Evolutionary conservation across 2,329 filamentous ascomycete genomes (phyloP), one percentile per base, ranked within the genome.

Genomic region (Cladosporium sp.): DNA sequence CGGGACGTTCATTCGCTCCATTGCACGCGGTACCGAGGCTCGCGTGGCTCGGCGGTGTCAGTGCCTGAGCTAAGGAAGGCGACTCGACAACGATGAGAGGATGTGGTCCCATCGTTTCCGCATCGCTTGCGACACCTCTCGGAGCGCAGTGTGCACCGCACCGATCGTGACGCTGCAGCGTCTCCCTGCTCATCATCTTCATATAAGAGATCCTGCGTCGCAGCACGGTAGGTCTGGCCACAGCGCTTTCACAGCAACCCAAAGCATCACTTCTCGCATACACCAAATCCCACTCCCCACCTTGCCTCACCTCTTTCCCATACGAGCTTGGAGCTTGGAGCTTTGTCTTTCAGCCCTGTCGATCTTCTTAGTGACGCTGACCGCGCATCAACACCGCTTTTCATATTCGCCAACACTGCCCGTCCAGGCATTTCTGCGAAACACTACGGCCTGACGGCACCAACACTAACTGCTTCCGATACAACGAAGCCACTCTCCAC

Each of bases 371-470:
- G 42, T 45, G 25, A 34, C 37, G 51, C 51, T 55, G 51, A 55
- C 51, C 43, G 42, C 51, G 19, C 51, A 43, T 19, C 40, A 43
- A 37, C 51, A 55, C 51, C 51, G 51, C 51, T 38, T 34, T 43
- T 45, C 15, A n/a, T 22, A 42, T 36, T 55, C 51, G 51, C 30
- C 30, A 25, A 15, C 51, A 4, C 45, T 20, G 38, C 22, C 15
- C 22, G 17, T 3, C 30, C 30, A 34, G 30, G 11, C 30, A 34
- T 12, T 34, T 12, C 11, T 34, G 30, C 30, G 30, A 12, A 9
- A 34, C 8, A 34, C 8, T 8, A 34, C 7, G 30, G 30, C 30
- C 30, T 34, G 30, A 34, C 30, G 30, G 11, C 30, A 34, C 11
- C 30, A 34, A 11, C 30, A 34, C 30, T n/a, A 34, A 8, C 8